A percentile compares a stretch with the other conserved stretches of the same genome.
phyloP scores from a whole-genome alignment of 2,329 filamentous ascomycete genomes.

The Rhynchosporium secalis region DNA sequence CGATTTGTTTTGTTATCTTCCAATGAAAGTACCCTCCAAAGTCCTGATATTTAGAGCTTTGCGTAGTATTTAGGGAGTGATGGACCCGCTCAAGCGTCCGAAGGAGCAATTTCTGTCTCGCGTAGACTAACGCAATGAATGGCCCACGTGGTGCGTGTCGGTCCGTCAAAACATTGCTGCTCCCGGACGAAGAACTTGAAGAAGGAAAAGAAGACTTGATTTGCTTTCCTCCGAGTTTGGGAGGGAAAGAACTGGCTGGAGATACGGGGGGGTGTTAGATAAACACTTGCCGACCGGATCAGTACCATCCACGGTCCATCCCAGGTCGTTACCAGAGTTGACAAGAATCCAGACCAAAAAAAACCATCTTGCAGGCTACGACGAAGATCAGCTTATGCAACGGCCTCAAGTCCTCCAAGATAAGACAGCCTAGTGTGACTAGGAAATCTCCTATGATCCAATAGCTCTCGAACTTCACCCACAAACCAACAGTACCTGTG shows the following conservation, averaged over 20 bases:
- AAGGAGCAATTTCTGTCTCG: neutral
- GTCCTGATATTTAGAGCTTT: neutral
- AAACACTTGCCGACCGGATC: conserved; percentile 1
- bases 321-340: conserved; percentile 10
- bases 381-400: neutral
- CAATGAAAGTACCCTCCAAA: neutral
- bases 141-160: neutral
- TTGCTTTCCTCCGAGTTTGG: neutral
- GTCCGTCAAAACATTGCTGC: neutral
- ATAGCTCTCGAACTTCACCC: neutral
- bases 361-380: neutral
- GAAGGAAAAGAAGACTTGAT: too few species aligned
- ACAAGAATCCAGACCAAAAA: conserved; percentile 1
- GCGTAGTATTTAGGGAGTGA: neutral
- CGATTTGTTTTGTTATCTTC: neutral
- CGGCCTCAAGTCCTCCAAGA: neutral
- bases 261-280: neutral
- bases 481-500: neutral
- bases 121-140: neutral
- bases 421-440: neutral
- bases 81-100: neutral
- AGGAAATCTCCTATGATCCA: neutral
- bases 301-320: conserved; percentile 4
- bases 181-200: neutral
- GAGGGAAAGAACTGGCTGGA: neutral